These are phyloP conservation scores for Heracleum sosnowskyi DNA, from an alignment of 129 eudicot genomes.

Conservation along the genomic window DNA sequence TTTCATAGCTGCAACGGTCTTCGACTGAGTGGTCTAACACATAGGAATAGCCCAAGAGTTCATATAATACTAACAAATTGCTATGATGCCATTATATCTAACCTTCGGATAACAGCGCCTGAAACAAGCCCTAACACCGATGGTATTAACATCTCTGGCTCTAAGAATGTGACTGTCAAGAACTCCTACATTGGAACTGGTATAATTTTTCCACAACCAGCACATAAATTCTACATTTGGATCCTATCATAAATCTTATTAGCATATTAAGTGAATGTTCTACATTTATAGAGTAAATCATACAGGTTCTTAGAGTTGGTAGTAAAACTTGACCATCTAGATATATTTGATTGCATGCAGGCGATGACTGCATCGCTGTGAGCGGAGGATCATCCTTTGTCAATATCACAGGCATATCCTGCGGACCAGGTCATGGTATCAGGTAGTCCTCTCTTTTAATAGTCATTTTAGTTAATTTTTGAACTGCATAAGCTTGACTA, in stretches of 20 bases:
- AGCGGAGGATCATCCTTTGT: slow-evolving; percentile 54
- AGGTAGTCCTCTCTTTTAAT: slow-evolving; percentile 25
- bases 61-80: slow-evolving; percentile 42
- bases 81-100: slow-evolving; percentile 33
- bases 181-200: slow-evolving; percentile 68
- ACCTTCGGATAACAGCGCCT: slow-evolving; percentile 54
- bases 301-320: neutral
- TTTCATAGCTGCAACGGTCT: slow-evolving; percentile 51
- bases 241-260: neutral
- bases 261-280: neutral
- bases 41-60: slow-evolving; percentile 46
- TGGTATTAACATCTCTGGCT: slow-evolving; percentile 46
- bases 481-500: neutral
- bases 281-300: neutral
- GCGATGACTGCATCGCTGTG: slow-evolving; percentile 76
- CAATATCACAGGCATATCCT: slow-evolving; percentile 38
- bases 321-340: neutral
- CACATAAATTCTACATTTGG: neutral
- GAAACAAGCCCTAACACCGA: slow-evolving; percentile 70
- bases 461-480: neutral
- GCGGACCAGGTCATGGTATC: slow-evolving; percentile 83
- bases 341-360: slow-evolving; percentile 17
- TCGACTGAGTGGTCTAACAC: slow-evolving; percentile 42
- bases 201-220: slow-evolving; percentile 7
- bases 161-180: slow-evolving; percentile 34